Percentiles rank a stretch among this genome's conserved stretches.
These are phyloP conservation scores for Lepidium africanum DNA, from an alignment of 345 rosid species.

Conservation along the genomic window DNA sequence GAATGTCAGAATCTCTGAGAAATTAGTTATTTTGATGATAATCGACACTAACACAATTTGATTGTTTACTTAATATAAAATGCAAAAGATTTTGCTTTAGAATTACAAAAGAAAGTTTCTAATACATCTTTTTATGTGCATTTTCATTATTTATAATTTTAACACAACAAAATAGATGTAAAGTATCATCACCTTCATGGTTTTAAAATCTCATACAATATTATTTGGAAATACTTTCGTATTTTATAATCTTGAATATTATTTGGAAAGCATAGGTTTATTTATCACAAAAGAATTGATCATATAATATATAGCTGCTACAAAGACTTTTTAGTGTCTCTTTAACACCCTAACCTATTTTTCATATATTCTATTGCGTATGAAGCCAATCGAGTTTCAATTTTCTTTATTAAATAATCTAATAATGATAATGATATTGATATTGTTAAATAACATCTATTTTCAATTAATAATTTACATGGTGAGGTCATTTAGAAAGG, in stretches of 20 bases:
- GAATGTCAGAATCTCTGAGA: too few relatives aligned
- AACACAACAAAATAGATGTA: not conserved
- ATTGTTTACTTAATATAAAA: not conserved
- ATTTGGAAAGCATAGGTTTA: not conserved
- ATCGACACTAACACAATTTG: not conserved
- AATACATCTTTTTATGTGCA: too few relatives aligned
- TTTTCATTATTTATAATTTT: too few relatives aligned
- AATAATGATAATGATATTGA: not conserved
- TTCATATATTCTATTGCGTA: conserved; percentile 1
- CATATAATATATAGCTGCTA: conserved; percentile 8
- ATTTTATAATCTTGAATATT: not conserved
- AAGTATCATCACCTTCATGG: not conserved
- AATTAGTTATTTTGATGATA: too few relatives aligned
- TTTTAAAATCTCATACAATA: not conserved
- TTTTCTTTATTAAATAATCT: too few relatives aligned
- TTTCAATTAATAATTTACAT: not conserved
- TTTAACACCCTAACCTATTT: not conserved
- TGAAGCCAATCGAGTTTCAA: not conserved
- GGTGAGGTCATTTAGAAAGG: conserved; percentile 9
- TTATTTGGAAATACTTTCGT: too few relatives aligned
- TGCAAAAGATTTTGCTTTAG: too few relatives aligned
- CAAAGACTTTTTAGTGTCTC: conserved; percentile 15
- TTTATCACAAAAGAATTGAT: not conserved
- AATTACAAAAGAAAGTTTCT: too few relatives aligned
- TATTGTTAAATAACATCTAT: not conserved